Evolutionary conservation across 1,139 yeast species (phyloP), one percentile per base, ranked within the genome.

Genomic region (Eremothecium sinecaudum): DNA sequence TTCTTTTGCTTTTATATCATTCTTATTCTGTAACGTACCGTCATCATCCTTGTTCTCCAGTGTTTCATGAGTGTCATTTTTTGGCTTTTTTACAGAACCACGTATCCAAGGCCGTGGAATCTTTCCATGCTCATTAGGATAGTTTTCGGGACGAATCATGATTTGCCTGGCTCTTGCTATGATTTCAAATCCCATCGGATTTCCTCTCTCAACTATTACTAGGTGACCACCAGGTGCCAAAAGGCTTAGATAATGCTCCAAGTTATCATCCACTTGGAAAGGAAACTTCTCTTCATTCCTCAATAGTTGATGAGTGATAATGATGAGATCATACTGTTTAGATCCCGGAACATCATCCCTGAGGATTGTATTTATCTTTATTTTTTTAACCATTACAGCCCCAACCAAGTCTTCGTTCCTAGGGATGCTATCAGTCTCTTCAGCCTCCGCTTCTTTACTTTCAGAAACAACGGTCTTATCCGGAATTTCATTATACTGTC

Each of bases 111-210:
- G 79, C 43, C 90, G 66, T 19, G 94, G 92, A 15, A 75, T 66
- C 50, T 80, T 79, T 1, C 79, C 79, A 14, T 58, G 52, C 43
- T 75, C 82, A 3, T 60, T 55, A 5, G 61, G 66, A 44, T 63
- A 67, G 4, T 74, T 70, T 48, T 83, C 94, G 0, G 96, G 95
- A 43, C 96, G 71, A 15, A 90, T 63, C 74, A 86, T 74, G 7
- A 83, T 58, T 56, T 90, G 95, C 49, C 98, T 69, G 1, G 97
- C 96, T 37, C 95, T 68, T 0, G 95, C 93, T 40, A 86, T 70
- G 4, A 77, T 69, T 58, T 90, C 97, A 52, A 84, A 84, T 0
- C 97, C 97, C 23, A 77, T 58, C 0, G 96, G 83, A 38, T 81
- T 83, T 2, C 98, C 98, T 44, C 96, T 68, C 60, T 90, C 97